These are phyloP conservation scores for Penicillium sp. DNA, from an alignment of 2,329 filamentous ascomycete genomes.

Conservation along the genomic window DNA sequence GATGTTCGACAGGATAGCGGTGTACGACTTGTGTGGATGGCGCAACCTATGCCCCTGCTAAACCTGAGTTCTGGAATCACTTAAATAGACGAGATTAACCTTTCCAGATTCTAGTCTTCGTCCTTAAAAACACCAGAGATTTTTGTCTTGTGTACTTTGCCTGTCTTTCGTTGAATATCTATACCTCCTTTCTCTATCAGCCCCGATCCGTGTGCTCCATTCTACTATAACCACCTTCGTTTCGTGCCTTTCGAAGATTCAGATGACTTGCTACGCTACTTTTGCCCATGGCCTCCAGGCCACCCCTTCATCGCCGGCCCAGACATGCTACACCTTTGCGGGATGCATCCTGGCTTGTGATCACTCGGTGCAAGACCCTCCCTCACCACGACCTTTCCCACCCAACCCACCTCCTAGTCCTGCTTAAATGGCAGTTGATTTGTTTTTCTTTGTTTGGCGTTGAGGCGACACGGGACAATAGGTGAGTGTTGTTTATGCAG, in stretches of 20 bases:
- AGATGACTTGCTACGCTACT: slow-evolving; percentile 9
- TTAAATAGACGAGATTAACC: slow-evolving; percentile 21
- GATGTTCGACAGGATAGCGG: slow-evolving; percentile 24
- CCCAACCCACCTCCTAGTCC: slow-evolving; percentile 44
- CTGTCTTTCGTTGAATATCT: neutral
- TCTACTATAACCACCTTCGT: neutral
- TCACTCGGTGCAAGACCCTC: slow-evolving; percentile 28
- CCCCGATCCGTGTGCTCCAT: neutral
- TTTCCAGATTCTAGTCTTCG: neutral
- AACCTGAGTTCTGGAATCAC: slow-evolving; percentile 5
- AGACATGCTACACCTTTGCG: neutral
- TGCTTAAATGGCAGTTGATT: slow-evolving; percentile 23
- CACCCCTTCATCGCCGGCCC: neutral
- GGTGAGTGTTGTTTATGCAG: slow-evolving; percentile 3
- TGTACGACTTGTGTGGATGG: slow-evolving; percentile 23
- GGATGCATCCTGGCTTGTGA: slow-evolving; percentile 13
- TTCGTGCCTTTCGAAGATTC: neutral
- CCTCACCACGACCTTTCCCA: slow-evolving; percentile 35
- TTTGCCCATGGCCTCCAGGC: neutral
- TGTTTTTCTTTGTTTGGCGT: slow-evolving; percentile 15
- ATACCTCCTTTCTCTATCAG: neutral
- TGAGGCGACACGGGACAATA: slow-evolving; percentile 14
- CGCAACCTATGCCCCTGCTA: slow-evolving; percentile 3
- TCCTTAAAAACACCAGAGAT: neutral
- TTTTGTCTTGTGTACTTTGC: neutral